Evolutionary conservation across 768 basidiomycete species (phyloP).

Genomic region (Tricholoma matsutake): DNA sequence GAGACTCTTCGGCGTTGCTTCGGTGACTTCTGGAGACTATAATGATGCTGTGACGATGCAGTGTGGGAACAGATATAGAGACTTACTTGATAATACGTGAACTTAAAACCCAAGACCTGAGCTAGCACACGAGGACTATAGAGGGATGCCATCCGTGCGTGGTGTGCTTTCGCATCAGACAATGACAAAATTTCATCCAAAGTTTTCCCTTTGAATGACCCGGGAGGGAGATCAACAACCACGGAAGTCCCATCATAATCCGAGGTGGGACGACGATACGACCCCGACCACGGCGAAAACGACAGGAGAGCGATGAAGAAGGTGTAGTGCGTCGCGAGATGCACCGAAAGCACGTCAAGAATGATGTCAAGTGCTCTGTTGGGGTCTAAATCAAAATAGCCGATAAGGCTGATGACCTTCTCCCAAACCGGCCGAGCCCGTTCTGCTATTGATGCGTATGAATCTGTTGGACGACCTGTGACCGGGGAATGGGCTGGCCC

Average conservation of each 20-base stretch:
- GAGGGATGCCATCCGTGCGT: slow-evolving; percentile 14
- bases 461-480: slow-evolving; percentile 66
- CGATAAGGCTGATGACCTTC: slow-evolving; percentile 83
- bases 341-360: slow-evolving; percentile 83
- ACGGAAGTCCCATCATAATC: slow-evolving; percentile 30
- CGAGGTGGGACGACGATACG: slow-evolving; percentile 33
- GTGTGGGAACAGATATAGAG: neutral
- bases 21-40: slow-evolving; percentile 56
- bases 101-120: slow-evolving; percentile 98
- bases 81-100: slow-evolving; percentile 81
- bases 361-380: slow-evolving; percentile 92
- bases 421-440: slow-evolving; percentile 75
- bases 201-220: slow-evolving; percentile 51
- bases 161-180: slow-evolving; percentile 40
- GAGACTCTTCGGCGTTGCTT: slow-evolving; percentile 66
- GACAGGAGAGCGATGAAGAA: slow-evolving; percentile 89
- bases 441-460: slow-evolving; percentile 52
- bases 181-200: slow-evolving; percentile 65
- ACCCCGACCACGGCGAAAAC: slow-evolving; percentile 83
- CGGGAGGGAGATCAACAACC: slow-evolving; percentile 35
- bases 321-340: slow-evolving; percentile 76
- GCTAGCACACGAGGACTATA: slow-evolving; percentile 63
- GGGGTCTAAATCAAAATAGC: slow-evolving; percentile 96
- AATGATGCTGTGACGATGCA: slow-evolving; percentile 4
- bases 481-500: slow-evolving; percentile 69